These are phyloP conservation scores for Miscanthus lutarioriparius DNA, from an alignment of 176 grass and related monocot species.

Conservation along the genomic window DNA sequence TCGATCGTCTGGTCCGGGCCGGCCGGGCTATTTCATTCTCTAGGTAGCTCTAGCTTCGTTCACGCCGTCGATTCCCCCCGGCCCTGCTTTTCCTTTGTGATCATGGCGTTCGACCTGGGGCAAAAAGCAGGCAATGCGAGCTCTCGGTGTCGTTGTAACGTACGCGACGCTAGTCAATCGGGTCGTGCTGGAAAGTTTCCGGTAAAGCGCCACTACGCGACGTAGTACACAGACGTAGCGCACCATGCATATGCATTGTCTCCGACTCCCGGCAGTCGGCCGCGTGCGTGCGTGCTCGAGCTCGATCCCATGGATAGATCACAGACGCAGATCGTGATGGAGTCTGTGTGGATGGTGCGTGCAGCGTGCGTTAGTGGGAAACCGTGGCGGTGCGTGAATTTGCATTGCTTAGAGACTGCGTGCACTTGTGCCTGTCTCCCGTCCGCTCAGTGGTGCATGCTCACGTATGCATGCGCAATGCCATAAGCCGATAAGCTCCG, in stretches of 20 bases:
- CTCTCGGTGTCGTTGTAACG: background rate
- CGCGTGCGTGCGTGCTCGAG: background rate
- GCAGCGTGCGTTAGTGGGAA: slow-evolving; percentile 10
- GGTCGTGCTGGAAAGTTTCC: background rate
- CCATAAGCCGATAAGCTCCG: background rate
- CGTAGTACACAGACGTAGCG: background rate
- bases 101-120: background rate
- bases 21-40: no score
- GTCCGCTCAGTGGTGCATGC: background rate
- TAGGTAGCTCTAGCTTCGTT: background rate
- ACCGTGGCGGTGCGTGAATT: background rate
- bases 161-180: background rate
- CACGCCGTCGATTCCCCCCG: background rate
- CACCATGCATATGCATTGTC: background rate
- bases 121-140: background rate
- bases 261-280: background rate
- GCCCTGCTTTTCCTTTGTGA: background rate
- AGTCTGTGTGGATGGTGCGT: background rate
- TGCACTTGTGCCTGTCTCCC: background rate
- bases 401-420: background rate
- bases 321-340: background rate
- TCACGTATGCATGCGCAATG: background rate
- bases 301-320: background rate
- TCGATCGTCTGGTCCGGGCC: no score
- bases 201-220: slow-evolving; percentile 16